Base-by-base conservation (phyloP, 345 rosid species). In the Geranium rotundifolium region DNA sequence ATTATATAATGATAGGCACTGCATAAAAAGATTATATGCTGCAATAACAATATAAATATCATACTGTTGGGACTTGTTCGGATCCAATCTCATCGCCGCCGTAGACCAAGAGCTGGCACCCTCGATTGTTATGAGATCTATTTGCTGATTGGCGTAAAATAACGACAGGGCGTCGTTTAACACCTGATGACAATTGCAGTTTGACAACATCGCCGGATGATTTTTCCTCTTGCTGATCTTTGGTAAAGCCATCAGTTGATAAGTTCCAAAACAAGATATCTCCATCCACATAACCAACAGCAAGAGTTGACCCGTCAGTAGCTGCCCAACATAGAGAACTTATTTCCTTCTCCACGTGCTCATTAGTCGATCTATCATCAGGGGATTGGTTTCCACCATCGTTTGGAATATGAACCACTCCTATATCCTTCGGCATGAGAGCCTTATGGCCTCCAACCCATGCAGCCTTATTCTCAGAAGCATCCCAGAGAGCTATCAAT, bases 241-340 rank as follows among this genome's bases (percentile, higher is more conserved):
- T 75, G 62, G 61, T 19, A 63, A 84, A 70, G 63, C 58, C 64
- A 70, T 68, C 57, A 64, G 66, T 41, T 52, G 74, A 62, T 57
- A 81, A 70, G 70, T 83, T 80, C 97, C 96, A 88, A 62, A 91
- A 78, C 76, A 85, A 56, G 73, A 88, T 82, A 76, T 91, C 97
- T 31, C 97, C 96, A 70, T 88, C 97, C 19, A 83, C 78, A 77
- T 86, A 91, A 65, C 97, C 97, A 62, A 85, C 95, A 17, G 91
- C 91, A 70, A 88, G 84, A 75, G 86, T 69, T 54, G 97, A 86
- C 56, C 96, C 97, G 77, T 79, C 76, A 57, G 79, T 63, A 39
- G 95, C 83, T 67, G 91, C 89, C 97, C 97, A 91, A 74, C 97
- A 85, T 59, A 91, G 73, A 68, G 95, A 80, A 77, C 81, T 82